These are phyloP conservation scores for Silene coronaria DNA, from an alignment of 179 eudicot genomes.

Conservation along the genomic window DNA sequence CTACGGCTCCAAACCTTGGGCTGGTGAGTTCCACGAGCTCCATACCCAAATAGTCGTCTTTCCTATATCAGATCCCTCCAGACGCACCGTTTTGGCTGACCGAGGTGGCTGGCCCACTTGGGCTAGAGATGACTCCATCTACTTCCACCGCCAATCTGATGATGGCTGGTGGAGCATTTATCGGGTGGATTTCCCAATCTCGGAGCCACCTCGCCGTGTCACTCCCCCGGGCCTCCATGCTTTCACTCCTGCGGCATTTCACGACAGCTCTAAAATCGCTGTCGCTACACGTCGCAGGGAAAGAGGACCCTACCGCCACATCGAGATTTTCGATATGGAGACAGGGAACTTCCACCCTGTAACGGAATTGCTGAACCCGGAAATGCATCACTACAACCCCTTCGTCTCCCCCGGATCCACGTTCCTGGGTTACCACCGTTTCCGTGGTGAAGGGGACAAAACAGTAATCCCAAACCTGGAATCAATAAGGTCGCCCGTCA, in stretches of 20 bases:
- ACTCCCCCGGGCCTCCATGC: conserved; percentile 73
- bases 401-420: conserved; percentile 55
- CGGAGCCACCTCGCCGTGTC: conserved; percentile 34
- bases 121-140: conserved; percentile 49
- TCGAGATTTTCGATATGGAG: conserved; percentile 53
- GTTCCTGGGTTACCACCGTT: conserved; percentile 69
- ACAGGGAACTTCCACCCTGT: conserved; percentile 39
- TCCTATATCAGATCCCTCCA: conserved; percentile 34
- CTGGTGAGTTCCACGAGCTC: conserved; percentile 59
- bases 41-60: conserved; percentile 55
- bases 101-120: conserved; percentile 91
- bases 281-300: conserved; percentile 59
- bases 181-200: conserved; percentile 31
- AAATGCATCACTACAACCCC: conserved; percentile 69
- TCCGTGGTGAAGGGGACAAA: conserved; percentile 32
- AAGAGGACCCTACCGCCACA: conserved; percentile 41
- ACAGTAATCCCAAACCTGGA: conserved; percentile 43
- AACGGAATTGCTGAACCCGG: conserved; percentile 47
- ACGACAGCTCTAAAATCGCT: conserved; percentile 32
- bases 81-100: conserved; percentile 37
- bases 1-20: conserved; percentile 56
- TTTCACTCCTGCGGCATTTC: conserved; percentile 66
- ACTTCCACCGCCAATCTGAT: conserved; percentile 61
- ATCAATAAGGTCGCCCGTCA: conserved; percentile 35
- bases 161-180: conserved; percentile 94